Conservation (phyloP, 176 grass and related monocot genomes). For the Dactylis glomerata region DNA sequence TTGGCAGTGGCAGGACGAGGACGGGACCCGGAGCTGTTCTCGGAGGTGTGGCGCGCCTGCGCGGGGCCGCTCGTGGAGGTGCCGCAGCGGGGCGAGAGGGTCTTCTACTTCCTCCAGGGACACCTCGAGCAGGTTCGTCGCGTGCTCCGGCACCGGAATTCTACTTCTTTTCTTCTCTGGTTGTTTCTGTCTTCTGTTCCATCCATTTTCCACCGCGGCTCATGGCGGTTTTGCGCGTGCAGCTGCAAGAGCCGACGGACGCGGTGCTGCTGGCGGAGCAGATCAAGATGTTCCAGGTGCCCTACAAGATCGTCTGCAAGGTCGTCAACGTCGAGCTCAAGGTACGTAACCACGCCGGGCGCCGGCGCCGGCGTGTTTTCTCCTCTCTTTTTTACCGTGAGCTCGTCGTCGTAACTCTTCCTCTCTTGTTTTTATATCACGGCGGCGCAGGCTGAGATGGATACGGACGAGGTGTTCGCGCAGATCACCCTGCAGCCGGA, state of each 20-base stretch:
- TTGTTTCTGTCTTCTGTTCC: neutral
- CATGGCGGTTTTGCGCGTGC: neutral
- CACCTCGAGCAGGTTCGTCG: conserved; percentile 83
- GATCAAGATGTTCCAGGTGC: conserved; percentile 77
- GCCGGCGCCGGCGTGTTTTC: neutral
- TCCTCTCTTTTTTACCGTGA: no score
- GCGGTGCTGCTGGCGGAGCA: conserved; percentile 45
- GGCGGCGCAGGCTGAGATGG: conserved; percentile 67
- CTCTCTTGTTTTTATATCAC: neutral
- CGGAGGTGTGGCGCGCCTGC: conserved; percentile 86
- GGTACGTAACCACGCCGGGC: conserved; percentile 25
- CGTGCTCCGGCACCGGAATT: neutral
- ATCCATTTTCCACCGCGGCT: neutral
- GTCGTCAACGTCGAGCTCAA: conserved; percentile 87
- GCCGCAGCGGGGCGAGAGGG: conserved; percentile 60
- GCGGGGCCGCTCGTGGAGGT: conserved; percentile 91
- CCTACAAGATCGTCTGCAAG: conserved; percentile 86
- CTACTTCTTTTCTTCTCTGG: neutral
- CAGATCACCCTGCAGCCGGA: conserved; percentile 87
- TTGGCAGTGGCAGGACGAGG: conserved; percentile 13
- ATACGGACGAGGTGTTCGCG: conserved; percentile 93
- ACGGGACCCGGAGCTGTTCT: conserved; percentile 48
- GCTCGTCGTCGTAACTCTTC: no score
- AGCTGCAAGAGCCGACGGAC: conserved; percentile 78
- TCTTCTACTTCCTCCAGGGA: conserved; percentile 97